phyloP scores from a whole-genome alignment of 306 rosid genomes.

The Ziziphus jujuba region DNA sequence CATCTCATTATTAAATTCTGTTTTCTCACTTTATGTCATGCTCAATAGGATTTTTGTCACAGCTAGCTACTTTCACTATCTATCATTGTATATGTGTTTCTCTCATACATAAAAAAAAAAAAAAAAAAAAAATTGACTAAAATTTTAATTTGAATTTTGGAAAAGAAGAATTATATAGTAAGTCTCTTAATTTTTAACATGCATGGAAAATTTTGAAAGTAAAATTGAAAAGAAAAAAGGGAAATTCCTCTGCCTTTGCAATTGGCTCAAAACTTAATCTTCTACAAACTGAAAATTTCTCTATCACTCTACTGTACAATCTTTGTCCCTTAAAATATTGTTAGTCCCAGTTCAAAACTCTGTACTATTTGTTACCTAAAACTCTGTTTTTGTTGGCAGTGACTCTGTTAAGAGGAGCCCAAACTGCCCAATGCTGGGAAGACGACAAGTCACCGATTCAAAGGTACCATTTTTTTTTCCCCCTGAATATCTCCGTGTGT shows the following conservation, averaged over 20 bases:
- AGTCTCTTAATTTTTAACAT: too few relatives aligned
- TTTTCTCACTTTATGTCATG: too few relatives aligned
- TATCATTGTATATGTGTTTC: too few relatives aligned
- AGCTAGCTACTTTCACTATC: too few relatives aligned
- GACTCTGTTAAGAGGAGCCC: conserved; percentile 75
- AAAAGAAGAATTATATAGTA: too few relatives aligned
- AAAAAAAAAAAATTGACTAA: too few relatives aligned
- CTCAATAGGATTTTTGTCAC: too few relatives aligned
- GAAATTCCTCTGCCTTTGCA: too few relatives aligned
- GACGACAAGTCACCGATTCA: conserved; percentile 58
- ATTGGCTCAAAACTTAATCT: not conserved
- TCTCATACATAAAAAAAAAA: too few relatives aligned
- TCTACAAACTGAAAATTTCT: not conserved
- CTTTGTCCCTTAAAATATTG: not conserved
- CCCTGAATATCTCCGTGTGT: not conserved
- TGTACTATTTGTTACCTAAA: conserved; percentile 15
- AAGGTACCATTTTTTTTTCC: conserved; percentile 37
- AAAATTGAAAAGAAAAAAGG: not conserved
- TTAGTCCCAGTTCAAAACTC: conserved; percentile 16
- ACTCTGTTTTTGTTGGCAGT: conserved; percentile 39
- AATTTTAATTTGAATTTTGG: too few relatives aligned
- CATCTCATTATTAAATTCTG: too few relatives aligned
- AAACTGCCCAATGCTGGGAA: conserved; percentile 63
- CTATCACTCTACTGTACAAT: not conserved
- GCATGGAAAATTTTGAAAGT: too few relatives aligned